phyloP scores from a whole-genome alignment of 371 early-diverging fungal genomes.

The Zychaea mexicana region DNA sequence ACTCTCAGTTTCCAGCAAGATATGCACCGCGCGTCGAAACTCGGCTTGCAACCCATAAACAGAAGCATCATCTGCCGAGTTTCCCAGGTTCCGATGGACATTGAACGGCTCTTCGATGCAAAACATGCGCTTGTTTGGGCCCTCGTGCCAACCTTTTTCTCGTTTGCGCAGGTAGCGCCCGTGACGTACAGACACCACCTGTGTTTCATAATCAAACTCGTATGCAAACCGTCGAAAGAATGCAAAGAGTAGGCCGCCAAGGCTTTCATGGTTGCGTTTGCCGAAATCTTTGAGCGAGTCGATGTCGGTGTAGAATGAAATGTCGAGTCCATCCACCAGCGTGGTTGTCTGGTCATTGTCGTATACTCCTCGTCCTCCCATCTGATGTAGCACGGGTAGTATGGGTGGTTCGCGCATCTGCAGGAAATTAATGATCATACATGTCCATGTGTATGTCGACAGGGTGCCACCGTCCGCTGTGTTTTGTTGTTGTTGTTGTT shows the following conservation, averaged over 20 bases:
- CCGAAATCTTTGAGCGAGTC: constrained; percentile 69
- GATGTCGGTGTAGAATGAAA: constrained; percentile 70
- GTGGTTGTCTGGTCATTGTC: background rate
- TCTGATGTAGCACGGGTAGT: constrained; percentile 80
- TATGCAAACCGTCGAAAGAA: constrained; percentile 83
- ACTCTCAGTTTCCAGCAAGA: constrained; percentile 50
- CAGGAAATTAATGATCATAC: constrained; percentile 86
- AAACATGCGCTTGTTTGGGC: constrained; percentile 58
- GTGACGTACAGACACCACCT: constrained; percentile 79
- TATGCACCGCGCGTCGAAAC: constrained; percentile 70
- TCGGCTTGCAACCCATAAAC: constrained; percentile 78
- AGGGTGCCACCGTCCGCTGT: constrained; percentile 89
- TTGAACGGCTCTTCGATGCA: constrained; percentile 94
- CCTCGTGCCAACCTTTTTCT: constrained; percentile 81
- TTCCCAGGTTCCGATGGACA: constrained; percentile 82
- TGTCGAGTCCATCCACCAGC: background rate
- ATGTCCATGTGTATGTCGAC: constrained; percentile 93
- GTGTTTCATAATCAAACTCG: constrained; percentile 80
- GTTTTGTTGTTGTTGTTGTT: background rate
- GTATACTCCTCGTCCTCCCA: constrained; percentile 10
- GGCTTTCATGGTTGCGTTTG: constrained; percentile 64
- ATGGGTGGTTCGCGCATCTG: constrained; percentile 91
- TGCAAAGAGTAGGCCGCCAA: constrained; percentile 80
- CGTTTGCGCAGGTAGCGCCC: constrained; percentile 75
- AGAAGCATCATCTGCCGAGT: constrained; percentile 80